phyloP scores from a whole-genome alignment of 345 rosid species.

The Cardamine resedifolia region DNA sequence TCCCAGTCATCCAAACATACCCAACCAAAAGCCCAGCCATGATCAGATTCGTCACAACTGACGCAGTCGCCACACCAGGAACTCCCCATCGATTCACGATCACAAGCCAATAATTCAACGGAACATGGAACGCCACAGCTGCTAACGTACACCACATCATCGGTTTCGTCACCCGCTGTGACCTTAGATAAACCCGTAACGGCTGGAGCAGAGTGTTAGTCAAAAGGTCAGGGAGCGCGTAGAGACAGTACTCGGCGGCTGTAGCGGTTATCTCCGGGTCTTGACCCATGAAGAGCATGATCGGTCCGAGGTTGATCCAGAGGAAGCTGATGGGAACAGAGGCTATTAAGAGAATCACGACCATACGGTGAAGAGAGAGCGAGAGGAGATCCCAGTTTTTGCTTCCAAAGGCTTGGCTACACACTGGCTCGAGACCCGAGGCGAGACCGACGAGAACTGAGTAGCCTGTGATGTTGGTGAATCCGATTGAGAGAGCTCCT shows the following conservation, averaged over 20 bases:
- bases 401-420: conserved; percentile 96
- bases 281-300: conserved; percentile 89
- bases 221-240: conserved; percentile 87
- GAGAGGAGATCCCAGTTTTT: conserved; percentile 86
- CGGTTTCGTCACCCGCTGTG: conserved; percentile 89
- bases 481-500: conserved; percentile 93
- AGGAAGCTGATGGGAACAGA: conserved; percentile 74
- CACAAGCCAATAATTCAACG: conserved; percentile 69
- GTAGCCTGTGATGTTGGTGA: conserved; percentile 98
- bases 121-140: conserved; percentile 82
- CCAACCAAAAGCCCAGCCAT: conserved; percentile 75
- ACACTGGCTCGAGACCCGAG: conserved; percentile 94
- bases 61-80: conserved; percentile 93
- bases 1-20: conserved; percentile 66
- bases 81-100: conserved; percentile 64
- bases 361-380: conserved; percentile 87
- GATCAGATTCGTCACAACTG: conserved; percentile 86
- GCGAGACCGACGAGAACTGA: conserved; percentile 92
- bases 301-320: conserved; percentile 79
- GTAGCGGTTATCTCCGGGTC: conserved; percentile 73
- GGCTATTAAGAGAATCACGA: conserved; percentile 71
- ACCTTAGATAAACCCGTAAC: conserved; percentile 77
- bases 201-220: conserved; percentile 90
- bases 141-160: conserved; percentile 88
- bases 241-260: conserved; percentile 82